These are phyloP conservation scores for Hsuehochloa calcarea DNA, from an alignment of 176 grass and related monocot species.

Conservation along the genomic window DNA sequence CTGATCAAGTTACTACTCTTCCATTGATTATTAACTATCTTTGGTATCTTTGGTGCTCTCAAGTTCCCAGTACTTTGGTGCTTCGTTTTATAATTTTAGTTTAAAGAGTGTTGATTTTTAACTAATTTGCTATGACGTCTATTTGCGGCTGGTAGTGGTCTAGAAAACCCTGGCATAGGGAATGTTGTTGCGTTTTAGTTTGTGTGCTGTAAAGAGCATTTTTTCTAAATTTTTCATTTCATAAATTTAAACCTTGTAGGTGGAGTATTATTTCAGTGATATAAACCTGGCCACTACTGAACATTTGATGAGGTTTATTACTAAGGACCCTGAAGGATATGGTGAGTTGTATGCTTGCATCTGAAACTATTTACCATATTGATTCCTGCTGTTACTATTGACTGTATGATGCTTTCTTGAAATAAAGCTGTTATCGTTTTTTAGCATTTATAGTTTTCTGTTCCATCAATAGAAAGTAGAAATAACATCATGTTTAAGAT, in stretches of 20 bases:
- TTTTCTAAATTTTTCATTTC: conserved; percentile 12
- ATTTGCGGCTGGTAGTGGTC: background rate
- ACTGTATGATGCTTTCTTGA: background rate
- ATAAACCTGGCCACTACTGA: conserved; percentile 89
- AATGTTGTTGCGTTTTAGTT: background rate
- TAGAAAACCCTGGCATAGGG: background rate
- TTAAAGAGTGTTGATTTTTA: background rate
- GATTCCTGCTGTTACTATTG: conserved; percentile 3
- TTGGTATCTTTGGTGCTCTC: background rate
- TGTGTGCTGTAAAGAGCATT: background rate
- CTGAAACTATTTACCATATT: conserved; percentile 13
- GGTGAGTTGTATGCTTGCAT: conserved; percentile 60
- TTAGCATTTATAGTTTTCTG: background rate
- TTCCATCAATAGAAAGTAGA: conserved; percentile 11
- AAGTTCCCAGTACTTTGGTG: background rate
- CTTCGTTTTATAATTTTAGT: background rate
- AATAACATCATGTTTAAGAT: background rate
- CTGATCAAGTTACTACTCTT: background rate
- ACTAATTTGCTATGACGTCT: background rate
- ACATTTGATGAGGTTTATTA: conserved; percentile 97
- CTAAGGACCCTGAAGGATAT: conserved; percentile 80
- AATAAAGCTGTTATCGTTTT: background rate
- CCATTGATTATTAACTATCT: background rate
- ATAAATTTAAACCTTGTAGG: conserved; percentile 46
- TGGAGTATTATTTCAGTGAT: conserved; percentile 98